Percentiles rank a stretch among this genome's conserved stretches.
These are phyloP conservation scores for Angomonas ambiguus DNA, from an alignment of 208 protist species.

Conservation along the genomic window DNA sequence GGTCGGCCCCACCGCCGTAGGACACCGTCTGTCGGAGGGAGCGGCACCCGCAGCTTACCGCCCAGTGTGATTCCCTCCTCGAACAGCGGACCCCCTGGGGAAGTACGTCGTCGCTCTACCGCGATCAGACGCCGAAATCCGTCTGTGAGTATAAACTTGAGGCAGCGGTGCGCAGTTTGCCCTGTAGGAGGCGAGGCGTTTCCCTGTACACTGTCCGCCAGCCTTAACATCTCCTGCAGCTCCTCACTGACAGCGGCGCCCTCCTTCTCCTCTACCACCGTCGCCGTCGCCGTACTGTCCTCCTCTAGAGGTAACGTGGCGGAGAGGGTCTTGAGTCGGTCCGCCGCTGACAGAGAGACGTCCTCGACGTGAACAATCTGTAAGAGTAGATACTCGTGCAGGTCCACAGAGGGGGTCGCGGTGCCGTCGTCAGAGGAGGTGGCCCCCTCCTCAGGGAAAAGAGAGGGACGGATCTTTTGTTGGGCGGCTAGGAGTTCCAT, in stretches of 20 bases:
- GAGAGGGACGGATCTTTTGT: background rate
- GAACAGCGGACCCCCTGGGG: conserved; percentile 16
- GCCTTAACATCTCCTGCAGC: background rate
- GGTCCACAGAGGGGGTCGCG: too few relatives aligned
- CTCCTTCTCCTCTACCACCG: too few relatives aligned
- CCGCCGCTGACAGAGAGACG: background rate
- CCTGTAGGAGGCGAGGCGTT: background rate
- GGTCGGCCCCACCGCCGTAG: too few relatives aligned
- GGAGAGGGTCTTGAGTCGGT: conserved; percentile 21
- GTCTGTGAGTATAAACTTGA: conserved; percentile 42
- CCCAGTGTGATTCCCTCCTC: conserved; percentile 46
- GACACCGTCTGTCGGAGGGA: too few relatives aligned
- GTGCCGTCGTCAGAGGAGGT: too few relatives aligned
- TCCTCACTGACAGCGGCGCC: background rate
- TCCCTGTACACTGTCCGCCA: background rate
- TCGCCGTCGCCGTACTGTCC: too few relatives aligned
- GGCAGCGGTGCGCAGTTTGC: background rate
- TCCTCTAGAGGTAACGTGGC: too few relatives aligned
- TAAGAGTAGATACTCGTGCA: conserved; percentile 26
- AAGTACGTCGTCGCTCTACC: conserved; percentile 16
- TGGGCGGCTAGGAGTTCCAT: conserved; percentile 29
- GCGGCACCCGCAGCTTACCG: conserved; percentile 37
- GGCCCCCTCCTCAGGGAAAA: conserved; percentile 3
- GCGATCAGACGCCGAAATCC: conserved; percentile 67
- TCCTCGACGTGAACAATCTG: conserved; percentile 32